phyloP scores from a whole-genome alignment of 78 protist species.

The Dictyostelium intermedium region DNA sequence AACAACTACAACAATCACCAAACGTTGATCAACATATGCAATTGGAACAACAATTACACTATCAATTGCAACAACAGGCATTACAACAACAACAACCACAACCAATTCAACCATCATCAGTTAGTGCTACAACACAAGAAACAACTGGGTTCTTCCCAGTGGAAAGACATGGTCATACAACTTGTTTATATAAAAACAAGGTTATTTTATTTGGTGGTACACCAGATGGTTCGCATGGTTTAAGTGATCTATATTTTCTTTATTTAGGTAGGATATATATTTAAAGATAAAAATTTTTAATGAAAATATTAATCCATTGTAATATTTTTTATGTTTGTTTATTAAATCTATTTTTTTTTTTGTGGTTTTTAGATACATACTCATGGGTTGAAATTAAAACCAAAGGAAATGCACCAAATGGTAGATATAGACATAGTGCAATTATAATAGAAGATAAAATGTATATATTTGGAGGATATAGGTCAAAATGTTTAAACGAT shows the following conservation, averaged over 20 bases:
- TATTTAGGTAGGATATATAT: background rate
- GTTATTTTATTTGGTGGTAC: conserved; percentile 72
- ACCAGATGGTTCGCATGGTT: conserved; percentile 71
- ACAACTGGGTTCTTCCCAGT: conserved; percentile 16
- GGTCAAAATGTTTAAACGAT: conserved; percentile 67
- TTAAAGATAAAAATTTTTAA: no score
- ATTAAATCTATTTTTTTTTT: no score
- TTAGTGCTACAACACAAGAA: background rate
- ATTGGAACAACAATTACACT: background rate
- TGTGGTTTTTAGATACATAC: conserved; percentile 29
- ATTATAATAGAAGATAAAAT: conserved; percentile 67
- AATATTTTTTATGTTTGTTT: no score
- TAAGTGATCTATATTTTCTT: conserved; percentile 44
- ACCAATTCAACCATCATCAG: background rate
- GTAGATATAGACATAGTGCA: conserved; percentile 62
- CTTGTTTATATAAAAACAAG: conserved; percentile 43
- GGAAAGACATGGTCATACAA: conserved; percentile 72
- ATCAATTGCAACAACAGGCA: background rate
- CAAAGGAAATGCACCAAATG: conserved; percentile 49
- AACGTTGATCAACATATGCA: background rate
- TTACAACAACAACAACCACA: background rate
- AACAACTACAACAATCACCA: background rate
- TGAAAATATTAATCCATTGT: no score
- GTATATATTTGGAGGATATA: conserved; percentile 70
- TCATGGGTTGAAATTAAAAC: conserved; percentile 71